Conservation (phyloP, 73 alveolate genomes). For the Tetrahymena elliotti region DNA sequence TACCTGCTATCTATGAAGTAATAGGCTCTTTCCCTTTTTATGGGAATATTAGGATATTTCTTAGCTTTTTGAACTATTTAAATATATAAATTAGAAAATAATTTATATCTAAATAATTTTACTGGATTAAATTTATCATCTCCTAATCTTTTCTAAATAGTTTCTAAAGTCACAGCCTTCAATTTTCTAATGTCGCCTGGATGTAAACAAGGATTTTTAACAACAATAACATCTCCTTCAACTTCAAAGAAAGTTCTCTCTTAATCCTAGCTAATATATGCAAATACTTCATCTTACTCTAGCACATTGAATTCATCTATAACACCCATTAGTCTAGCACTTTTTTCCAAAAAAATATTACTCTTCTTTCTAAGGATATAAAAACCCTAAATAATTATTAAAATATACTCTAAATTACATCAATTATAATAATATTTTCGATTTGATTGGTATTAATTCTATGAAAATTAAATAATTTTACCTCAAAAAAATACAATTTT, state of each 20-base stretch:
- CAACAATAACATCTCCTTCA: conserved; percentile 87
- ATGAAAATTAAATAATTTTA: too few relatives aligned
- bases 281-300: conserved; percentile 79
- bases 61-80: conserved; percentile 85
- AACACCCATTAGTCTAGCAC: conserved; percentile 78
- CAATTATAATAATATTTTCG: too few relatives aligned
- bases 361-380: conserved; percentile 29
- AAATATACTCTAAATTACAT: not conserved
- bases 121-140: conserved; percentile 17
- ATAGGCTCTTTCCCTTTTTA: conserved; percentile 17
- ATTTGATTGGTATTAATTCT: too few relatives aligned
- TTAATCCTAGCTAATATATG: conserved; percentile 51
- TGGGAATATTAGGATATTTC: conserved; percentile 46
- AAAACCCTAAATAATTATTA: not conserved
- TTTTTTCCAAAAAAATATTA: conserved; percentile 27
- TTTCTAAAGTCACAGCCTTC: conserved; percentile 68
- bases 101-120: conserved; percentile 75
- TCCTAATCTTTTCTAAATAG: conserved; percentile 15
- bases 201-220: conserved; percentile 91
- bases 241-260: conserved; percentile 15
- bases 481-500: too few relatives aligned
- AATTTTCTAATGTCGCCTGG: conserved; percentile 95
- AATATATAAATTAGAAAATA: conserved; percentile 82
- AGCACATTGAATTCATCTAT: conserved; percentile 78
- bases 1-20: conserved; percentile 22